Conservation (phyloP, 176 grass and related monocot genomes). For the Saccharum officinarum region DNA sequence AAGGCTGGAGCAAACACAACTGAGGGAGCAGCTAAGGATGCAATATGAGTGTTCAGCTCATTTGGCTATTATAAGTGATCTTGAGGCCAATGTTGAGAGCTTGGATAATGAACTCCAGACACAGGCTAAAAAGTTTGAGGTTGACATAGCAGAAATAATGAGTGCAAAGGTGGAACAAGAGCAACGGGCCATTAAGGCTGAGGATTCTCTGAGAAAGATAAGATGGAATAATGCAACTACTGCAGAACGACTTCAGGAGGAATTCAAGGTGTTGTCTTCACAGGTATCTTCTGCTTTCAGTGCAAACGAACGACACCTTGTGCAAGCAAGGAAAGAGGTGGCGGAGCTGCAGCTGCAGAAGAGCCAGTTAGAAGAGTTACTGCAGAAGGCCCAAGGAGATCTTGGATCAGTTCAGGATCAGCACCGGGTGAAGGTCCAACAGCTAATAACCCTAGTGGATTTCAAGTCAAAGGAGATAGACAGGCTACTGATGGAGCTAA, state of each 20-base stretch:
- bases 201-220: constrained; percentile 72
- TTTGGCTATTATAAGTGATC: constrained; percentile 80
- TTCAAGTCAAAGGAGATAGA: constrained; percentile 89
- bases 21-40: constrained; percentile 84
- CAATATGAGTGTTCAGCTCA: constrained; percentile 96
- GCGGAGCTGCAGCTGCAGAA: constrained; percentile 71
- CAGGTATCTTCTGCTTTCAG: constrained; percentile 81
- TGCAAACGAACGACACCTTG: constrained; percentile 65
- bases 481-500: constrained; percentile 58
- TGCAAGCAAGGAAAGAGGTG: constrained; percentile 72
- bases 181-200: constrained; percentile 73
- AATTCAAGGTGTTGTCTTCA: constrained; percentile 69
- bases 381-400: constrained; percentile 67
- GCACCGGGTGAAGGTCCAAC: constrained; percentile 68
- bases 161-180: constrained; percentile 77
- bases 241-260: constrained; percentile 69
- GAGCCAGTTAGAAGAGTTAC: constrained; percentile 63
- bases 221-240: constrained; percentile 69
- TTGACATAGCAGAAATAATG: constrained; percentile 63
- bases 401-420: constrained; percentile 51
- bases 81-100: constrained; percentile 72
- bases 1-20: constrained; percentile 84
- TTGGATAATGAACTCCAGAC: constrained; percentile 77
- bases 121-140: constrained; percentile 73
- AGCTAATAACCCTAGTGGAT: constrained; percentile 69